A percentile compares a stretch with the other conserved stretches of the same genome.
phyloP scores from a whole-genome alignment of 176 grass and related monocot species.

The Musa acuminata region DNA sequence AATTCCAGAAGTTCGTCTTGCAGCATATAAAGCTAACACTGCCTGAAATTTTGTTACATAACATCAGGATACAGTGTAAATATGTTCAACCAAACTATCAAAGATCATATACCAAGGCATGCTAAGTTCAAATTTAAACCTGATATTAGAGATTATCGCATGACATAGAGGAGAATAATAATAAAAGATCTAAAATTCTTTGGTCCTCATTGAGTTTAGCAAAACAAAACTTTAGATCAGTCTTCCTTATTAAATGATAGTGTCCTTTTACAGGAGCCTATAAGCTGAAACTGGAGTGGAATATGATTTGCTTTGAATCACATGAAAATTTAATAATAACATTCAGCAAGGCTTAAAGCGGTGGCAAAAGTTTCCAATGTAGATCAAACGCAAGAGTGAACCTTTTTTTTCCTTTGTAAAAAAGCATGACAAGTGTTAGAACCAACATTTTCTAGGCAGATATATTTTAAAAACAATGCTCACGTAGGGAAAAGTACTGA shows the following conservation, averaged over 20 bases:
- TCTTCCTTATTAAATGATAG: neutral
- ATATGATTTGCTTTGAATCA: too few species aligned
- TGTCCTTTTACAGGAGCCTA: too few species aligned
- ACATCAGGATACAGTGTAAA: neutral
- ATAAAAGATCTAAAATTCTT: neutral
- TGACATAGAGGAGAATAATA: neutral
- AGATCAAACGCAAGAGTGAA: neutral
- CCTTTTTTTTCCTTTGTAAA: neutral
- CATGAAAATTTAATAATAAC: too few species aligned
- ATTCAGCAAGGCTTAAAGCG: too few species aligned
- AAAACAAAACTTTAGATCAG: neutral
- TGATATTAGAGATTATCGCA: neutral
- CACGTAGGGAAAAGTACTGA: too few species aligned
- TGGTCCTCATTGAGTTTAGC: neutral
- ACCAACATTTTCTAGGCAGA: neutral
- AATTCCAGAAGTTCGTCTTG: constrained; percentile 70
- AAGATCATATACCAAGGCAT: neutral
- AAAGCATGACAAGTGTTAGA: neutral
- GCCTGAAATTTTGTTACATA: constrained; percentile 40
- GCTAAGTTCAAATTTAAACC: neutral
- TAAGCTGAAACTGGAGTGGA: too few species aligned
- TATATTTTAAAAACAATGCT: neutral
- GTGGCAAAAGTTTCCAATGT: neutral
- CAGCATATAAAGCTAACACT: constrained; percentile 82
- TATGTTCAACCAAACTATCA: neutral